A percentile compares a stretch with the other conserved stretches of the same genome.
Evolutionary conservation across 345 rosid species (phyloP).

Genomic region (Boechera retrofracta): DNA sequence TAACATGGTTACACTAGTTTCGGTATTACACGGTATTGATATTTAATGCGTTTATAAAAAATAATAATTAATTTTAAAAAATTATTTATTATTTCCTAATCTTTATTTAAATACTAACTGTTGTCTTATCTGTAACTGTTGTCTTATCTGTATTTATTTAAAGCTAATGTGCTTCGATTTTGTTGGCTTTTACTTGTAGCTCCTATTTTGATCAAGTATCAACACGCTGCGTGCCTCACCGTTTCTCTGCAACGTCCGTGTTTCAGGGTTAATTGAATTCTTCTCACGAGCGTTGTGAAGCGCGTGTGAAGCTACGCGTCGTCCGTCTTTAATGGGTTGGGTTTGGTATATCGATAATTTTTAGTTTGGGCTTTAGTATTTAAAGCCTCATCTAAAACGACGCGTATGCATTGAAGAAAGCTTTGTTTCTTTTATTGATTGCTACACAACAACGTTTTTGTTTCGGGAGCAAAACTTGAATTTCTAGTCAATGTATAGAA

Average conservation of each 20-base stretch:
- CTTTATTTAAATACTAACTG: too few species aligned
- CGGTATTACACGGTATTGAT: slow-evolving; percentile 3
- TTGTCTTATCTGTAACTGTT: too few species aligned
- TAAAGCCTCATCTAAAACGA: not conserved
- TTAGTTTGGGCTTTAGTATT: not conserved
- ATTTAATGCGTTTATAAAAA: not conserved
- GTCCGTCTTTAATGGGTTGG: slow-evolving; percentile 24
- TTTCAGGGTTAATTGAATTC: not conserved
- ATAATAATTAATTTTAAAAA: too few species aligned
- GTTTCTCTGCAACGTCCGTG: not conserved
- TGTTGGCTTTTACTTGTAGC: not conserved
- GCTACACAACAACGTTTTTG: not conserved
- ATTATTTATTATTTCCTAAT: too few species aligned
- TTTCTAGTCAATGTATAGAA: not conserved
- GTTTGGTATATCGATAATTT: not conserved
- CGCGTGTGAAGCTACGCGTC: slow-evolving; percentile 3
- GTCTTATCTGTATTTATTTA: not conserved
- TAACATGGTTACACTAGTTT: not conserved
- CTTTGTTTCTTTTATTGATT: not conserved
- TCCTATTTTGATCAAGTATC: not conserved
- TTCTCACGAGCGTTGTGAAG: not conserved
- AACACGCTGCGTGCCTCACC: not conserved
- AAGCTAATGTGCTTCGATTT: not conserved
- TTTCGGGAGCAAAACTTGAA: not conserved
- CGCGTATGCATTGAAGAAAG: not conserved